Evolutionary conservation across 208 protist genomes (phyloP), one percentile per base, ranked within the genome.

Genomic region (Tritrichomonas musculus): DNA sequence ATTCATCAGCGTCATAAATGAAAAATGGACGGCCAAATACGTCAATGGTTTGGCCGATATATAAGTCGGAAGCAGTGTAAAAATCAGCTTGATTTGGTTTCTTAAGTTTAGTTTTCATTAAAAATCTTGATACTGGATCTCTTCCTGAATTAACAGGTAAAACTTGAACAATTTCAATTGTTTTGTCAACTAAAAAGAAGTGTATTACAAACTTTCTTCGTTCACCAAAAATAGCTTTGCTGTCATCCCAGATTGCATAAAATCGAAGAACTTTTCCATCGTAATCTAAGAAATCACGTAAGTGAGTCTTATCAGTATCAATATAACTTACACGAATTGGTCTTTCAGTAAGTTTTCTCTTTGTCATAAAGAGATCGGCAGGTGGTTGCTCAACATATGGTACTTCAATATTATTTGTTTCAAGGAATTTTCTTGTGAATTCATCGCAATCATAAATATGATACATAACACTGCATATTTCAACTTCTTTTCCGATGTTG

Each of bases 151-250:
- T 99, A 55, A 95, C 93, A 0, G 95, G 95, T 25, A 53, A 25
- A 44, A 94, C 96, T 94, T 98, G 96, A 93, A 98, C 96, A 49
- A 99, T 96, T 50, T 98, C 97, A 41, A 98, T 94, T 0, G 96
- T 98, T 94, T 97, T 96, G 94, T 99, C 98, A 44, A 97, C 95
- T 14, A 98, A 96, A 95, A 98, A 99, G 96, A 97, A 99, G 64
- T 97, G 96, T 66, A 99, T 92, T 64, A 98, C 96, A 73, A 98
- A 96, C 75, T 96, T 95, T 39, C 97, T 96, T 72, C 97, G 94
- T 92, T 97, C 96, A 69, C 97, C 96, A 93, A 97, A 97, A 93
- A 98, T 96, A 44, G 95, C 92, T 13, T 92, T 92, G 20, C 41
- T 53, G 92, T 98, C 96, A 72, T 98, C 96, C 98, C 98, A 99